Conservation (phyloP, 139 green algal species). For the Trebouxia sp. region DNA sequence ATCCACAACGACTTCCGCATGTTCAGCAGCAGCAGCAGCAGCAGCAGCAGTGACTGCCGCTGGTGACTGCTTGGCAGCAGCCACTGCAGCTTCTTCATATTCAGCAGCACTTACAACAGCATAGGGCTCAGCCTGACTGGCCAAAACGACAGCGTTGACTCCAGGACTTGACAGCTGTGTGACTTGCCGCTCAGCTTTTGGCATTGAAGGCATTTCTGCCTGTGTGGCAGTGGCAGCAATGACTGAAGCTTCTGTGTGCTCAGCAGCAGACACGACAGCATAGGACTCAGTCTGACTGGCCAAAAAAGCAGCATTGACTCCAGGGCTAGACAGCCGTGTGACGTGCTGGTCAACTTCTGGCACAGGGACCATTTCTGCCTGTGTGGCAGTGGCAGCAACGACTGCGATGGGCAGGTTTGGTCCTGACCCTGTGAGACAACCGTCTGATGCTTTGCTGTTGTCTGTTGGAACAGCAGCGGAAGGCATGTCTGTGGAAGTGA, state of each 20-base stretch:
- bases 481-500: neutral
- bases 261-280: neutral
- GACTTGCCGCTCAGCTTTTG: neutral
- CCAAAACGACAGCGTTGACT: too few relatives aligned
- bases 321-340: neutral
- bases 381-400: neutral
- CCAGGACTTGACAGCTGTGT: too few relatives aligned
- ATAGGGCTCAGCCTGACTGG: too few relatives aligned
- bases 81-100: too few relatives aligned
- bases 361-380: neutral
- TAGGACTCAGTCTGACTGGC: too few relatives aligned
- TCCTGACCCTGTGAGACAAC: neutral
- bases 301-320: slow-evolving; percentile 6
- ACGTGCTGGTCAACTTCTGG: neutral
- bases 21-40: too few relatives aligned
- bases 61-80: too few relatives aligned
- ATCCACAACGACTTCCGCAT: too few relatives aligned
- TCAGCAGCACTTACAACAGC: too few relatives aligned
- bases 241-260: neutral
- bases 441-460: too few relatives aligned
- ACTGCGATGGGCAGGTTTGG: neutral
- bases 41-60: too few relatives aligned
- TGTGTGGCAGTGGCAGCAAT: neutral
- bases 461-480: too few relatives aligned
- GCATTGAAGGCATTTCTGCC: neutral